Evolutionary conservation across 78 protist genomes (phyloP), one percentile per base, ranked within the genome.

Genomic region (Chrysochromulina tobinii): DNA sequence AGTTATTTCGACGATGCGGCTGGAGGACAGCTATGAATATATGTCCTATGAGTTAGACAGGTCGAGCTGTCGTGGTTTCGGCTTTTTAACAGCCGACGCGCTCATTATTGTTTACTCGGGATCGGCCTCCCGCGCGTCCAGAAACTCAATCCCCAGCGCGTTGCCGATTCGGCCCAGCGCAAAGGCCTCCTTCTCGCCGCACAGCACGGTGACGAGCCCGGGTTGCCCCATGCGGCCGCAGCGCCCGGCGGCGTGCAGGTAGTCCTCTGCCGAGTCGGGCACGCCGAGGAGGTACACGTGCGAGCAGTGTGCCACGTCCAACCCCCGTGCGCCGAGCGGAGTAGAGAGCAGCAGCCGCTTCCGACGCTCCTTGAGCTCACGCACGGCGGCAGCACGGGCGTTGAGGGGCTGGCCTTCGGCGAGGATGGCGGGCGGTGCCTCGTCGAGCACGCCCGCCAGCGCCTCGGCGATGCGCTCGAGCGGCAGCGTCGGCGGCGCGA

Each of bases 281-380:
- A 75, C 7, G 23, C 50, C 83, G 23, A 75, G 50, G 27, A 75
- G 23, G 83, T 75, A 75, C 58, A 75, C 83, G 57, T 75, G 83
- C 5, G 83, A 50, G 57, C 83, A 75, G 14, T 75, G 38, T 7
- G 83, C 27, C 25, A 75, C 14, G 83, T 75, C 83, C 25, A 75
- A 57, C 58, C 83, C 83, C 5, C 83, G 83, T 12, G 83, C 83
- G 59, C 58, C 83, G 59, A 75, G 51, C n/a, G 83, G 59, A 54
- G 83, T 75, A 14, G 83, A 50, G n/a, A 75, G 59, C 25, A 75
- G 57, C 57, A 75, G n/a, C 21, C 58, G 54, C 20, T 38, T 38
- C 38, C 38, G 38, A 38, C 38, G 38, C 12, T 59, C 64, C 7
- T 12, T 7, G 23, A 59, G 64, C 64, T 14, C 12, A 14, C 64